Conservation (phyloP, 2,329 filamentous ascomycete species). For the Leptographium lundbergii region DNA sequence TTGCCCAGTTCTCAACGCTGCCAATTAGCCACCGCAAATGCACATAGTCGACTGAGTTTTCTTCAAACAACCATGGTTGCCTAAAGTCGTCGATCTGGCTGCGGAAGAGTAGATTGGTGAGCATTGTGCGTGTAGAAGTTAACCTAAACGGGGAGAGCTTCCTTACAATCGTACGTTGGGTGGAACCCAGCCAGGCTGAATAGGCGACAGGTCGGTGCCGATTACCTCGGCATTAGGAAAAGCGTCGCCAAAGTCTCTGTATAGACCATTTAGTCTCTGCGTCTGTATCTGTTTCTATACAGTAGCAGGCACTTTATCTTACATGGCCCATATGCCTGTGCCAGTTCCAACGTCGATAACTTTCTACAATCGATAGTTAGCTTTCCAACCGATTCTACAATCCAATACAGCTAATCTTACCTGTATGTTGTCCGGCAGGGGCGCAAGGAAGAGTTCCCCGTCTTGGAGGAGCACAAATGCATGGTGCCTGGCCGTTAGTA, state of each 20-base stretch:
- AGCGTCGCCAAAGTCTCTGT: slow-evolving; percentile 27
- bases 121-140: not conserved
- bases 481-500: slow-evolving; percentile 13
- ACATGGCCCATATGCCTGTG: slow-evolving; percentile 29
- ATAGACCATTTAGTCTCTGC: no score
- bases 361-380: not conserved
- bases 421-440: slow-evolving; percentile 11
- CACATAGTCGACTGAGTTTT: slow-evolving; percentile 15
- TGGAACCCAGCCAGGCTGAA: slow-evolving; percentile 13
- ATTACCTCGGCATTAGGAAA: slow-evolving; percentile 29
- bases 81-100: slow-evolving; percentile 17
- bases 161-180: slow-evolving; percentile 6
- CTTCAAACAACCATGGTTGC: slow-evolving; percentile 14
- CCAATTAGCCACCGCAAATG: slow-evolving; percentile 16
- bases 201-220: slow-evolving; percentile 30
- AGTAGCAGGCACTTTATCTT: no score
- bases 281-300: no score
- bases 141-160: not conserved
- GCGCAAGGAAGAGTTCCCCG: slow-evolving; percentile 15
- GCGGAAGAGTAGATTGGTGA: no score
- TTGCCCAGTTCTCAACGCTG: slow-evolving; percentile 14
- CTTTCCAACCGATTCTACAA: no score
- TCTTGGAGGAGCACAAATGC: slow-evolving; percentile 13
- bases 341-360: slow-evolving; percentile 8
- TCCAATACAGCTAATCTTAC: not conserved